Conservation (phyloP, 148 eudicot genomes). For the Amaranthus palmeri region DNA sequence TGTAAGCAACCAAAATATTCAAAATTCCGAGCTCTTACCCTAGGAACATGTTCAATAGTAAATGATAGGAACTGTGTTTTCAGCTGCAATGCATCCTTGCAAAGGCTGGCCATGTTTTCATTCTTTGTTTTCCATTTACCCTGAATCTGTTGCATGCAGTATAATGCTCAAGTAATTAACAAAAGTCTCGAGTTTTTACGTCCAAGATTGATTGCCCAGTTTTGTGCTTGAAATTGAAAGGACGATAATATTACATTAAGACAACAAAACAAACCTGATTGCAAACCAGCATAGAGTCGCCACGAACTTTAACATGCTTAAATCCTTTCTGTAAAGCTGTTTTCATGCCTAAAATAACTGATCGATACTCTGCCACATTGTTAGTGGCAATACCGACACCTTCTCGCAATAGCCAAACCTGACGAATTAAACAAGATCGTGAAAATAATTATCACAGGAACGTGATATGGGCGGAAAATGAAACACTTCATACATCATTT, state of each 20-base stretch:
- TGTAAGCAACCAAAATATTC: neutral
- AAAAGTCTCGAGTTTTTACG: neutral
- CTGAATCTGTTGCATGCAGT: constrained; percentile 42
- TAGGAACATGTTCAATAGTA: constrained; percentile 55
- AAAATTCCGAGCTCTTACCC: constrained; percentile 37
- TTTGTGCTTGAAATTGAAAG: neutral
- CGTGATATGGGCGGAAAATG: neutral
- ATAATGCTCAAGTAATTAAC: neutral
- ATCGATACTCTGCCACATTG: constrained; percentile 91
- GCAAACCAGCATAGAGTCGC: constrained; percentile 63
- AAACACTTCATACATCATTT: constrained; percentile 32
- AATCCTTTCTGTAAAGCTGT: constrained; percentile 66
- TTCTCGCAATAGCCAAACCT: constrained; percentile 72
- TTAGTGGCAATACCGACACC: constrained; percentile 82
- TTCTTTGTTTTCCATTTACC: constrained; percentile 79
- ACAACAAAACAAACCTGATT: constrained; percentile 40
- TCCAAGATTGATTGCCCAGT: neutral
- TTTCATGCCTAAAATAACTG: constrained; percentile 65
- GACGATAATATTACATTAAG: neutral
- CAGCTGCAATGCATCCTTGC: constrained; percentile 65
- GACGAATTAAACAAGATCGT: constrained; percentile 3
- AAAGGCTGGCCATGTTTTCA: constrained; percentile 70
- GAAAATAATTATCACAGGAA: neutral
- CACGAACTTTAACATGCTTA: constrained; percentile 49
- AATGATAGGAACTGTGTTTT: constrained; percentile 55